Evolutionary conservation across 768 basidiomycete genomes (phyloP), one percentile per base, ranked within the genome.

Genomic region (Infundibulicybe gibba): DNA sequence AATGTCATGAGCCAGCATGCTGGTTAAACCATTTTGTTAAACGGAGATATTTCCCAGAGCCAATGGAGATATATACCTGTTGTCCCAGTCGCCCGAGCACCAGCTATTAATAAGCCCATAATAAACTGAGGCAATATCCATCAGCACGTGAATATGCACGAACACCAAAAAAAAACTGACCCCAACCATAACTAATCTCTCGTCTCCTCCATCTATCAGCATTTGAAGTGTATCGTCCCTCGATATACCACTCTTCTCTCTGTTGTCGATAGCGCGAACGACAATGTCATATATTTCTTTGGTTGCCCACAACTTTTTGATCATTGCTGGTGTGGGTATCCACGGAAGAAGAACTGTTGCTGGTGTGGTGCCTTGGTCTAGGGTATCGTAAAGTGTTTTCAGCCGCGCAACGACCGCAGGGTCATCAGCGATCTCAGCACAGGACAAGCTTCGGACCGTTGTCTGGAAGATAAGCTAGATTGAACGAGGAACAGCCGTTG

Each of bases 101-200:
- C 87, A 30, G 87, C 87, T 47, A 87, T 83, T 47, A 90, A 69
- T 13, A 90, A 67, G 30, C 88, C 87, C 83, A 89, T 88, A 49
- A 87, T 85, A 62, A 90, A 89, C 86, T 88, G 54, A 21, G 37
- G 43, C 17, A 41, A 21, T 38, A 50, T 19, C 32, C 15, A 37
- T 42, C 42, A 49, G 30, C 19, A 25, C 35, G 34, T 47, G 13
- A 19, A 40, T 35, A 38, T 40, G 17, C 31, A 33, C 40, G 41
- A 35, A 50, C 49, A 49, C 19, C 40, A 17, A 44, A 21, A 17
- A 37, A 47, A 48, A 40, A 66, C 76, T 59, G 65, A 87, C 87
- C 49, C 87, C 87, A 37, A 89, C 78, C 43, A 89, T 75, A 38
- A 82, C 74, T 45, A 81, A 63, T 51, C 73, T 77, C 51, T 88